Evolutionary conservation across 2,329 filamentous ascomycete species (phyloP).

Genomic region (Talaromyces funiculosus): DNA sequence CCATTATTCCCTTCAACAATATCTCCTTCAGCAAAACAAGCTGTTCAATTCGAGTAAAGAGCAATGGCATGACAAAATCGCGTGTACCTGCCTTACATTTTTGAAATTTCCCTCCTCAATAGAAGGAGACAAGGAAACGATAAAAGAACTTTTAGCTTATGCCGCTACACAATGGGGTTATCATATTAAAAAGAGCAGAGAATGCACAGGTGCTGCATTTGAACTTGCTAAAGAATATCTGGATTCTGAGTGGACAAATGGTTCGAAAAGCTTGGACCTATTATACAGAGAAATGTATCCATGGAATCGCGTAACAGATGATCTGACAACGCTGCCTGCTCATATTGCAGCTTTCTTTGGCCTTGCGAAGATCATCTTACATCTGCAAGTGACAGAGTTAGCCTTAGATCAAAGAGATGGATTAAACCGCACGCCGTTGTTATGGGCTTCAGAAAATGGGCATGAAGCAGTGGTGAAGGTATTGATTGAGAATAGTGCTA

Average conservation of each 20-base stretch:
- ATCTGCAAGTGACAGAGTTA: neutral
- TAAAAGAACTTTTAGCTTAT: neutral
- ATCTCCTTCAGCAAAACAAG: neutral
- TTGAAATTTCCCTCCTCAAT: neutral
- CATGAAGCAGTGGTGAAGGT: too few species aligned
- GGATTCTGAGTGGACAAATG: neutral
- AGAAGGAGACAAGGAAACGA: neutral
- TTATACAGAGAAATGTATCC: neutral
- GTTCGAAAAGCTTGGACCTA: neutral
- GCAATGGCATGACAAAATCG: neutral
- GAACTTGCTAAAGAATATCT: neutral
- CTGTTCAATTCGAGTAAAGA: neutral
- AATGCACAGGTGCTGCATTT: neutral
- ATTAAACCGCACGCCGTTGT: neutral
- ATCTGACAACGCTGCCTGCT: neutral
- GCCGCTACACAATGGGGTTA: neutral
- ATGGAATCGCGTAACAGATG: neutral
- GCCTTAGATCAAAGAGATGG: neutral
- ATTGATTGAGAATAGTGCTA: too few species aligned
- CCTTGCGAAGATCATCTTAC: neutral
- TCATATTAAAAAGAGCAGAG: neutral
- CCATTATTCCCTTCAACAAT: neutral
- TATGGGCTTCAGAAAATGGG: neutral
- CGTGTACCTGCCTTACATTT: neutral
- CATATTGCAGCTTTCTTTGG: neutral